phyloP scores from a whole-genome alignment of 768 basidiomycete genomes.

The Grammothele lineata region DNA sequence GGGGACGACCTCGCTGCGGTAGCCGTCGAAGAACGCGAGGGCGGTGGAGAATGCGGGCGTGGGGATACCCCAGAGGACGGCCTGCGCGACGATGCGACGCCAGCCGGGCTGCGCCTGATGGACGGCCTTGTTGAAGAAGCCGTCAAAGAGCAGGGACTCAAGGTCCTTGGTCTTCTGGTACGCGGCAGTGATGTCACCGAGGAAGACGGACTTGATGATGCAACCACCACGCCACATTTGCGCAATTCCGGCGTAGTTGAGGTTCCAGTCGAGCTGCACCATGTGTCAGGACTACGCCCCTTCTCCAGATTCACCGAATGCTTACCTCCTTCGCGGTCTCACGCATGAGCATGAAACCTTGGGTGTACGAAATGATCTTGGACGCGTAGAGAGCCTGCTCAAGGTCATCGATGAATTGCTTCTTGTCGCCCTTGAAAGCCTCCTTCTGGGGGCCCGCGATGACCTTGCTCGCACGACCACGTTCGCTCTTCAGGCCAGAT shows the following conservation, averaged over 20 bases:
- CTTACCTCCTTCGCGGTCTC: slow-evolving; percentile 90
- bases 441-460: slow-evolving; percentile 90
- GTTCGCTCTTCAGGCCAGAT: slow-evolving; percentile 96
- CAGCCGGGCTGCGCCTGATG: slow-evolving; percentile 96
- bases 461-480: slow-evolving; percentile 85
- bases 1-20: slow-evolving; percentile 67
- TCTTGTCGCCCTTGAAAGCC: slow-evolving; percentile 94
- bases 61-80: slow-evolving; percentile 95
- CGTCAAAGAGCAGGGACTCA: slow-evolving; percentile 91
- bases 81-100: slow-evolving; percentile 95
- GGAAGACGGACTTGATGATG: slow-evolving; percentile 95
- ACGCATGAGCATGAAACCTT: slow-evolving; percentile 99
- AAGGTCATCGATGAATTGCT: slow-evolving; percentile 98
- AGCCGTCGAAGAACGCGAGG: slow-evolving; percentile 98
- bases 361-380: slow-evolving; percentile 99
- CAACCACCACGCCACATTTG: slow-evolving; percentile 99
- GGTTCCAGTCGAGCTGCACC: slow-evolving; percentile 70
- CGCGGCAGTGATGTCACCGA: slow-evolving; percentile 87
- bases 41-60: slow-evolving; percentile 98
- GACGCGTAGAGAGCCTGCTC: slow-evolving; percentile 99
- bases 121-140: slow-evolving; percentile 97
- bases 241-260: slow-evolving; percentile 98
- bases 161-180: slow-evolving; percentile 81
- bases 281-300: neutral
- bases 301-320: neutral